A percentile compares a stretch with the other conserved stretches of the same genome.
phyloP scores from a whole-genome alignment of 169 alveolate genomes.

The Neospora caninum region DNA sequence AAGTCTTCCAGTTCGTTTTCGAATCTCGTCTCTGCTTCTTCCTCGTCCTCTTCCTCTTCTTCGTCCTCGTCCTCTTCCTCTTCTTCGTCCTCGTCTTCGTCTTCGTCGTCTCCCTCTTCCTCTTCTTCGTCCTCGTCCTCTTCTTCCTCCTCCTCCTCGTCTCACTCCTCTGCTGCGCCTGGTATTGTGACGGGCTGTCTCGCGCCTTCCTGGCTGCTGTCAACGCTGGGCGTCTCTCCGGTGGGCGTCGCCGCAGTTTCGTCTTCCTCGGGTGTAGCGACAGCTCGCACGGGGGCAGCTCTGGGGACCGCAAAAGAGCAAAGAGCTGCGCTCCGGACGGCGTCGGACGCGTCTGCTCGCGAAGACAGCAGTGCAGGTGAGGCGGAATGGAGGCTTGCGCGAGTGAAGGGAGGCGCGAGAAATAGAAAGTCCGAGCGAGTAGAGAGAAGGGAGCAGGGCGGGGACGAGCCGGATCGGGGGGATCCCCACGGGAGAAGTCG shows the following conservation, averaged over 20 bases:
- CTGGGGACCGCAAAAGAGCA: no score
- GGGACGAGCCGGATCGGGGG: background rate
- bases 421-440: background rate
- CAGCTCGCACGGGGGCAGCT: no score
- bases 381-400: no score
- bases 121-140: background rate
- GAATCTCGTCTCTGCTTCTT: no score
- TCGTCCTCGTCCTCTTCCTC: background rate
- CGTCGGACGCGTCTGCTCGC: no score
- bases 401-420: no score
- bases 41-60: background rate
- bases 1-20: no score
- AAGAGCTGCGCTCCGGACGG: no score
- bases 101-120: no score
- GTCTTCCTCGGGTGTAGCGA: background rate
- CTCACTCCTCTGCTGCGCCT: background rate
- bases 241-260: background rate
- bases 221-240: background rate
- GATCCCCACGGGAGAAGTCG: background rate
- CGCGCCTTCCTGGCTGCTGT: conserved; percentile 1
- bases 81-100: no score
- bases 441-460: background rate
- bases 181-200: background rate
- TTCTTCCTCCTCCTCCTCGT: background rate
- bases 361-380: no score